Evolutionary conservation across 2,329 filamentous ascomycete genomes (phyloP).

Genomic region (Erysiphe neolycopersici): DNA sequence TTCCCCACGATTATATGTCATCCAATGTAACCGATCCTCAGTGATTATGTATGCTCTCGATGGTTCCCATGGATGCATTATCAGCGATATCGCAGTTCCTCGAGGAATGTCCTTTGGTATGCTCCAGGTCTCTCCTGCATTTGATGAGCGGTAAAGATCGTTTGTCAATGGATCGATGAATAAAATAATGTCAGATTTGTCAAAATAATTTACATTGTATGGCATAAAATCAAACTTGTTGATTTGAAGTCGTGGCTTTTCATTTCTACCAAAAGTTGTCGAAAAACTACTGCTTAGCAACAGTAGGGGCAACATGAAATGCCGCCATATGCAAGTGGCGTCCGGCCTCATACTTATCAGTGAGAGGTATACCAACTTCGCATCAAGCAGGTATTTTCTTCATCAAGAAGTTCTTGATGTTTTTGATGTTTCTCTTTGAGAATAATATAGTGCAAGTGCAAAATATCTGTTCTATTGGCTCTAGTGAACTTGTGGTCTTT

Average conservation of each 20-base stretch:
- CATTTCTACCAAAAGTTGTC: constrained; percentile 11
- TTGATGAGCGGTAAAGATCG: constrained; percentile 48
- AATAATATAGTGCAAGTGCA: too few relatives aligned
- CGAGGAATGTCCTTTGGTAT: constrained; percentile 35
- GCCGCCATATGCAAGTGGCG: constrained; percentile 8
- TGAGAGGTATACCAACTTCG: background rate
- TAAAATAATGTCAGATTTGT: constrained; percentile 60
- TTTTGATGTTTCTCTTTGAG: background rate
- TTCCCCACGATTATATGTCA: constrained; percentile 59
- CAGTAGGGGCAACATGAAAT: constrained; percentile 10
- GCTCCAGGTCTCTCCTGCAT: constrained; percentile 60
- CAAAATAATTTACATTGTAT: constrained; percentile 59
- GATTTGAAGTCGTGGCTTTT: constrained; percentile 33
- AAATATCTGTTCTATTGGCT: too few relatives aligned
- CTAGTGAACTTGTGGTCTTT: too few relatives aligned
- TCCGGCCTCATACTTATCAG: background rate
- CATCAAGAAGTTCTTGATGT: background rate
- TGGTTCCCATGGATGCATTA: constrained; percentile 54
- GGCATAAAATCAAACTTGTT: constrained; percentile 41
- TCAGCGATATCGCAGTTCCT: constrained; percentile 32
- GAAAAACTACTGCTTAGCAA: constrained; percentile 4
- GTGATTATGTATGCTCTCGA: constrained; percentile 62
- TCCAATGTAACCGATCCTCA: constrained; percentile 42
- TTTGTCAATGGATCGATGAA: constrained; percentile 38
- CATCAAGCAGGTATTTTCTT: background rate